phyloP scores from a whole-genome alignment of 257 asterid species.

The Salvia rosmarinus region DNA sequence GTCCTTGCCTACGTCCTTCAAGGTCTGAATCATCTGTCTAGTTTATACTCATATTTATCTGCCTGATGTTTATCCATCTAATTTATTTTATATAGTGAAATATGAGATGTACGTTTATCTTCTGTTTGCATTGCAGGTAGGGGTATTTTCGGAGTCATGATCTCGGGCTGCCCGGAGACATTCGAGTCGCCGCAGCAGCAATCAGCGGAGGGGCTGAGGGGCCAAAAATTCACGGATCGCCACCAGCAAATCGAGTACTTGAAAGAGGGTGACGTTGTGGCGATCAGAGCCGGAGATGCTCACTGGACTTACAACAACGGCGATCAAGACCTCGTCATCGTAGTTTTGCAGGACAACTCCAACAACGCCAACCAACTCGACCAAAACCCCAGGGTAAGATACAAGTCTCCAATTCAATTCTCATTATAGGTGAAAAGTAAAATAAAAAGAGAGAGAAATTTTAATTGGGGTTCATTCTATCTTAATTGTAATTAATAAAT shows the following conservation, averaged over 20 bases:
- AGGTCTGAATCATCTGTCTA: conserved; percentile 41
- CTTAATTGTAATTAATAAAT: too few species aligned
- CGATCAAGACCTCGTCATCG: conserved; percentile 50
- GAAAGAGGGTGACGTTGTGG: conserved; percentile 55
- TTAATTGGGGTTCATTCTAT: too few species aligned
- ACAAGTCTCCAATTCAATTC: too few species aligned
- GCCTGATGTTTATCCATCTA: too few species aligned
- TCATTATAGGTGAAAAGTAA: too few species aligned
- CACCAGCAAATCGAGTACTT: conserved; percentile 54
- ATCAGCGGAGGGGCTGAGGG: conserved; percentile 13
- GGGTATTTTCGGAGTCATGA: conserved; percentile 48
- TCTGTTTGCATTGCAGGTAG: conserved; percentile 40
- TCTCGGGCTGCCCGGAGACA: conserved; percentile 76
- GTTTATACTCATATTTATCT: not conserved
- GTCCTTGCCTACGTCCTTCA: conserved; percentile 46
- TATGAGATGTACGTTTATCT: not conserved
- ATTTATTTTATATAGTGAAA: not conserved
- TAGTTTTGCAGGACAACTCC: conserved; percentile 44
- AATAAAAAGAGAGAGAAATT: too few species aligned
- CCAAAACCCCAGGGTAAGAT: conserved; percentile 51
- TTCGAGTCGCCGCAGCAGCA: conserved; percentile 53
- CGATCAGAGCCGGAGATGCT: conserved; percentile 58
- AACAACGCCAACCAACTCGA: conserved; percentile 69
- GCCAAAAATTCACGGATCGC: conserved; percentile 43
- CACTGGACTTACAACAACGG: conserved; percentile 73